Percentiles rank a stretch among this genome's conserved stretches.
Conservation (phyloP, 2,329 filamentous ascomycete species). For the Colletotrichum filicis region DNA sequence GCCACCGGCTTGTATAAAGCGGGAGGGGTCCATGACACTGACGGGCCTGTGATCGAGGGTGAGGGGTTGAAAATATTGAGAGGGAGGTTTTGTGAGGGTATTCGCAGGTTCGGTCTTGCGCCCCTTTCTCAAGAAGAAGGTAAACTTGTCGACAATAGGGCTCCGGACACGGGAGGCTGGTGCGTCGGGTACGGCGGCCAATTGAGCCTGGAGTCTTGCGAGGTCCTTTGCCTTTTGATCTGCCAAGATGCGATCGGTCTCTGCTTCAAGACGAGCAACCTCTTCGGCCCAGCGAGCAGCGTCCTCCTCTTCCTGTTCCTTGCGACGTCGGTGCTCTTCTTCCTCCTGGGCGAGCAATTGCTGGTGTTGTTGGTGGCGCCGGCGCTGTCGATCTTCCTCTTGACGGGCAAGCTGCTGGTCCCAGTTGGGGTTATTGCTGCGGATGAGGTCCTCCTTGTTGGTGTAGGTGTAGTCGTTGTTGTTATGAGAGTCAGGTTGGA, state of each 20-base stretch:
- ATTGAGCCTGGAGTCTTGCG: conserved; percentile 55
- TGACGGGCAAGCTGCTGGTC: conserved; percentile 7
- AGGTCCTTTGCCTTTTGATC: conserved; percentile 63
- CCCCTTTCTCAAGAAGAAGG: conserved; percentile 53
- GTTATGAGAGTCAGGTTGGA: conserved; percentile 9
- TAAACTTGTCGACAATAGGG: conserved; percentile 60
- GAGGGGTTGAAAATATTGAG: conserved; percentile 21
- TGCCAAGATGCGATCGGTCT: conserved; percentile 59
- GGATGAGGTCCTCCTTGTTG: conserved; percentile 9
- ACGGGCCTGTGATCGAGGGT: conserved; percentile 23
- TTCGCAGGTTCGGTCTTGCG: conserved; percentile 50
- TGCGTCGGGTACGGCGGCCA: conserved; percentile 48
- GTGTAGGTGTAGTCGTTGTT: background rate
- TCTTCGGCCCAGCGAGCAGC: conserved; percentile 49
- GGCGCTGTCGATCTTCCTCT: conserved; percentile 12
- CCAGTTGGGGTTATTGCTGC: conserved; percentile 1
- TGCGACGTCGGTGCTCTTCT: conserved; percentile 26
- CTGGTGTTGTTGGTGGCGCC: conserved; percentile 31
- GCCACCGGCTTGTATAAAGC: conserved; percentile 56
- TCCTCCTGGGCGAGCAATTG: conserved; percentile 13
- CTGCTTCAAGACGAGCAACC: conserved; percentile 55
- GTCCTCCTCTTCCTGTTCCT: conserved; percentile 38
- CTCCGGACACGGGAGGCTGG: conserved; percentile 47
- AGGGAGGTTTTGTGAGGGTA: conserved; percentile 30
- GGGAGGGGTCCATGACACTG: conserved; percentile 29